Evolutionary conservation across 2,329 filamentous ascomycete species (phyloP).

Genomic region (Stenocarpella maydis): DNA sequence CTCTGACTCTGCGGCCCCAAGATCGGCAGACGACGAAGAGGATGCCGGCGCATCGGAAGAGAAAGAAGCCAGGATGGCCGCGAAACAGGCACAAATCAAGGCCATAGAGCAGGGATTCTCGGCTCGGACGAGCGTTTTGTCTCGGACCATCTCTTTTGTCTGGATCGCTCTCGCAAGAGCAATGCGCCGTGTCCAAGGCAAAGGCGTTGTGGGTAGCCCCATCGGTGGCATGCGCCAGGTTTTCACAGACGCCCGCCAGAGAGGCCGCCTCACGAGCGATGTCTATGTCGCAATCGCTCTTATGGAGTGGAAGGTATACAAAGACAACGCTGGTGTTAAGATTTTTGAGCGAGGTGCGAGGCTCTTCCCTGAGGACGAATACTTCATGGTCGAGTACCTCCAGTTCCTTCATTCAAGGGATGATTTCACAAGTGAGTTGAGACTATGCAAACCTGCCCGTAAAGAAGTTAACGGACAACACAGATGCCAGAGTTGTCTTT

Average conservation of each 20-base stretch:
- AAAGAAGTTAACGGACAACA: not conserved
- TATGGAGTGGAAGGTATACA: conserved; percentile 95
- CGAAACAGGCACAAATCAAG: conserved; percentile 70
- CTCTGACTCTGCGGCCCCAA: conserved; percentile 30
- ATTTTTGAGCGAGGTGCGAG: conserved; percentile 96
- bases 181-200: conserved; percentile 93
- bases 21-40: conserved; percentile 54
- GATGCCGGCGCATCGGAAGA: conserved; percentile 58
- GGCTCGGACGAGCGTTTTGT: conserved; percentile 77
- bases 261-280: conserved; percentile 89
- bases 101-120: conserved; percentile 73
- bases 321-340: conserved; percentile 89
- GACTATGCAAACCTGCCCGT: not conserved
- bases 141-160: conserved; percentile 85
- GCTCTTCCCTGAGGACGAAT: conserved; percentile 91
- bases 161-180: conserved; percentile 96
- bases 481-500: conserved; percentile 94
- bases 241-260: conserved; percentile 87
- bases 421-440: conserved; percentile 83
- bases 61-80: conserved; percentile 55
- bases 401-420: conserved; percentile 93
- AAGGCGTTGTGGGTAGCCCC: conserved; percentile 67
- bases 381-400: conserved; percentile 93
- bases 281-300: conserved; percentile 93
- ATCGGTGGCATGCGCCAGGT: conserved; percentile 80